phyloP scores from a whole-genome alignment of 208 protist species.

The Trypanosoma avium region DNA sequence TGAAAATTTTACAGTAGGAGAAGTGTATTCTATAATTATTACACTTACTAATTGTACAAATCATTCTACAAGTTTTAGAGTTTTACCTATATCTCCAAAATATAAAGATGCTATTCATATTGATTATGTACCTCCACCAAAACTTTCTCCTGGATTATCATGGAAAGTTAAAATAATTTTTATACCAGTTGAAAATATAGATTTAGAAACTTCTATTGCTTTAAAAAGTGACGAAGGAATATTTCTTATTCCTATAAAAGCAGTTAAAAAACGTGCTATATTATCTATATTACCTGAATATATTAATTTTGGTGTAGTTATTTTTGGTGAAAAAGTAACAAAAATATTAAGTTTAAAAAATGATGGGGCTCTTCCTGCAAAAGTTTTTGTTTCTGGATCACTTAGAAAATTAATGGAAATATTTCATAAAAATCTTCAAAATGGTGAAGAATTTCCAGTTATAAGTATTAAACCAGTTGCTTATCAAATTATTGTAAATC shows the following conservation, averaged over 20 bases:
- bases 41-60: slow-evolving; percentile 79
- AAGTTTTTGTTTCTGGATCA: slow-evolving; percentile 55
- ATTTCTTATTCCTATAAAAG: slow-evolving; percentile 63
- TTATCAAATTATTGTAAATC: slow-evolving; percentile 47
- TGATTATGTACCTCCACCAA: slow-evolving; percentile 60
- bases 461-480: slow-evolving; percentile 48
- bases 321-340: slow-evolving; percentile 56
- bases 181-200: slow-evolving; percentile 48
- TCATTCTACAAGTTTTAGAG: slow-evolving; percentile 68
- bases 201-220: slow-evolving; percentile 64
- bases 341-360: slow-evolving; percentile 67
- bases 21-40: slow-evolving; percentile 53
- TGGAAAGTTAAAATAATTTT: slow-evolving; percentile 69
- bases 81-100: slow-evolving; percentile 66
- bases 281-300: slow-evolving; percentile 36
- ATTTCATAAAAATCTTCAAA: slow-evolving; percentile 47
- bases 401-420: slow-evolving; percentile 58
- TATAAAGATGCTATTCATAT: slow-evolving; percentile 59
- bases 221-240: slow-evolving; percentile 65
- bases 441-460: slow-evolving; percentile 29
- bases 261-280: slow-evolving; percentile 42
- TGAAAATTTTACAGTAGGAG: slow-evolving; percentile 78
- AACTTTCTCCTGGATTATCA: slow-evolving; percentile 78
- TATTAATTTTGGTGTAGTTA: slow-evolving; percentile 79
- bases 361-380: slow-evolving; percentile 57